These are phyloP conservation scores for Trametes pubescens DNA, from an alignment of 1,284 basidiomycete species.

Conservation along the genomic window DNA sequence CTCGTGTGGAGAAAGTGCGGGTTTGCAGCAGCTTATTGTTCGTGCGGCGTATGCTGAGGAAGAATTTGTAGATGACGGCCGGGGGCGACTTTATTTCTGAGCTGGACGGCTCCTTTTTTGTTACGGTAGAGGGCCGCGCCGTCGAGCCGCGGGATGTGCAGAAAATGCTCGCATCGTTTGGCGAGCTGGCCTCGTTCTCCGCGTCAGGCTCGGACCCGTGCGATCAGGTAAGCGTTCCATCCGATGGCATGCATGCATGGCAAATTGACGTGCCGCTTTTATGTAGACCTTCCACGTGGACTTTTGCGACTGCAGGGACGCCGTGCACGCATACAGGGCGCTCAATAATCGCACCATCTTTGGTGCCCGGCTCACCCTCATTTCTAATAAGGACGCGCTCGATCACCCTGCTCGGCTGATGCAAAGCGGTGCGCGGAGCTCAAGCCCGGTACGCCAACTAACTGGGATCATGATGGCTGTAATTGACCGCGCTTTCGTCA, in stretches of 20 bases:
- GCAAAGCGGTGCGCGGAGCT: slow-evolving; percentile 15
- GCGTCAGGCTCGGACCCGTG: slow-evolving; percentile 28
- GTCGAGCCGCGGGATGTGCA: slow-evolving; percentile 33
- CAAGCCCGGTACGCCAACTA: slow-evolving; percentile 21
- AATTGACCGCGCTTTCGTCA: slow-evolving; percentile 19
- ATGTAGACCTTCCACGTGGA: slow-evolving; percentile 61
- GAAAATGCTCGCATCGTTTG: slow-evolving; percentile 35
- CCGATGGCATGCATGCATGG: not conserved
- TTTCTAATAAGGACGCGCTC: slow-evolving; percentile 32
- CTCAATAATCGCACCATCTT: slow-evolving; percentile 45
- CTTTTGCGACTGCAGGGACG: slow-evolving; percentile 68
- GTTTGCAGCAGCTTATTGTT: not conserved
- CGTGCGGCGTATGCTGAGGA: slow-evolving; percentile 2
- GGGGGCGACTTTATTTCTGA: slow-evolving; percentile 47
- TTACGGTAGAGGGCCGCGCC: slow-evolving; percentile 45
- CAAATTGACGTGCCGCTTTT: slow-evolving; percentile 3
- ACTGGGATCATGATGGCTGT: slow-evolving; percentile 12
- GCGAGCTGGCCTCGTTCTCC: slow-evolving; percentile 35
- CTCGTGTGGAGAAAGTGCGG: slow-evolving; percentile 31
- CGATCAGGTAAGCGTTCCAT: slow-evolving; percentile 31
- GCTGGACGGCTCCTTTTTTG: slow-evolving; percentile 51
- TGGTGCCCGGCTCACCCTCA: slow-evolving; percentile 42
- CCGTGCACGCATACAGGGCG: slow-evolving; percentile 52
- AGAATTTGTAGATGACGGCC: slow-evolving; percentile 49
- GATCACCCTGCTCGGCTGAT: slow-evolving; percentile 25